Percentiles rank a stretch among this genome's conserved stretches.
These are phyloP conservation scores for Fennellomyces sp. DNA, from an alignment of 371 early-diverging fungal species.

Conservation along the genomic window DNA sequence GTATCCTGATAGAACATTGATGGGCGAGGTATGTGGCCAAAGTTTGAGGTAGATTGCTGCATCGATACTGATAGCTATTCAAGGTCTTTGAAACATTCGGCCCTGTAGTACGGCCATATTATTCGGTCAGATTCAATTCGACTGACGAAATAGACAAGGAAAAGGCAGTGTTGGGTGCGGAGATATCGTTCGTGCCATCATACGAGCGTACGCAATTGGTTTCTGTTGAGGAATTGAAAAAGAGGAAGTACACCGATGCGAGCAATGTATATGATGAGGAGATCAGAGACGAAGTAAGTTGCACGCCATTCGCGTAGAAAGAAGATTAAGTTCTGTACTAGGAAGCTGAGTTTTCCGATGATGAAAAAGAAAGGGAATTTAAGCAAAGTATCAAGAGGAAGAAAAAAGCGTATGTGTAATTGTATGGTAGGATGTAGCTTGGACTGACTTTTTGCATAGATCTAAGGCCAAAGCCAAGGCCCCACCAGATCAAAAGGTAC, in stretches of 20 bases:
- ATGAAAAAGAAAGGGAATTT: conserved; percentile 75
- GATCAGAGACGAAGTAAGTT: conserved; percentile 35
- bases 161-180: conserved; percentile 46
- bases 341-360: conserved; percentile 89
- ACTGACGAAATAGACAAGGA: conserved; percentile 60
- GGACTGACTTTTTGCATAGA: neutral
- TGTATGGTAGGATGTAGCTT: neutral
- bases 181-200: conserved; percentile 64
- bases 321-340: conserved; percentile 11
- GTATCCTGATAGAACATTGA: conserved; percentile 59
- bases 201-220: conserved; percentile 64
- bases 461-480: neutral
- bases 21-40: conserved; percentile 69
- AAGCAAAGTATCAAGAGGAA: conserved; percentile 47
- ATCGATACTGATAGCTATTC: neutral
- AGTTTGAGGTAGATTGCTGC: too few relatives aligned
- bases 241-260: conserved; percentile 87
- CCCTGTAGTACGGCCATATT: conserved; percentile 83
- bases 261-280: conserved; percentile 95
- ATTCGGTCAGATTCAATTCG: conserved; percentile 77
- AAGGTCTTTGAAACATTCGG: conserved; percentile 94
- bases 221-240: conserved; percentile 63
- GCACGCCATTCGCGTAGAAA: neutral
- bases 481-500: neutral
- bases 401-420: conserved; percentile 7